Percentiles rank a stretch among this genome's conserved stretches.
These are phyloP conservation scores for Peronospora farinosa DNA, from an alignment of 352 stramenopile species.

Conservation along the genomic window DNA sequence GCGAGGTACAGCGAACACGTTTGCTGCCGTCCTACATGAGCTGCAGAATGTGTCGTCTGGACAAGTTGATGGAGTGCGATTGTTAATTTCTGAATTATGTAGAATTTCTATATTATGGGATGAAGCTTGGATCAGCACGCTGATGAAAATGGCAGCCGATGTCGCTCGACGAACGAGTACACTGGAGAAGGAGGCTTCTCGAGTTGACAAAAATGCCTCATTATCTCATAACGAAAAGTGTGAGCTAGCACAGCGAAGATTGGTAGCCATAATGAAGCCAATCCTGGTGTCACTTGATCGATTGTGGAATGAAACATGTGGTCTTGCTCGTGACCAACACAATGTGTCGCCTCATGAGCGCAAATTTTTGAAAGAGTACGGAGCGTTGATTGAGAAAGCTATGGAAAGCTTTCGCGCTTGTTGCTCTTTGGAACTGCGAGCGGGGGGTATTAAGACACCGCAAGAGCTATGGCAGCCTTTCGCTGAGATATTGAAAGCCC, in stretches of 20 bases:
- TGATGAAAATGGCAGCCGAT: conserved; percentile 71
- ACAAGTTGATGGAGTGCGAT: conserved; percentile 47
- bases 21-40: conserved; percentile 40
- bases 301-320: conserved; percentile 62
- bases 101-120: conserved; percentile 82
- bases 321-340: conserved; percentile 17
- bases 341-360: conserved; percentile 64
- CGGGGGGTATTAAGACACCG: conserved; percentile 8
- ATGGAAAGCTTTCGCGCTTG: conserved; percentile 40
- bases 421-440: conserved; percentile 26
- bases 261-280: conserved; percentile 80
- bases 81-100: conserved; percentile 66
- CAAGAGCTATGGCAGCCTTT: conserved; percentile 62
- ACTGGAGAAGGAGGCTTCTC: conserved; percentile 65
- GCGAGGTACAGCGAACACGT: conserved; percentile 8
- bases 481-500: conserved; percentile 58
- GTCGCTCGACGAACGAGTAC: conserved; percentile 59
- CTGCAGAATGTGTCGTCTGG: conserved; percentile 33
- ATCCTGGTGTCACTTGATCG: conserved; percentile 61
- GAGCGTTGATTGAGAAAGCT: conserved; percentile 39
- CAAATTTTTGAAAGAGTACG: conserved; percentile 64
- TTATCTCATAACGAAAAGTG: conserved; percentile 57
- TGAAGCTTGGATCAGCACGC: conserved; percentile 63
- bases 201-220: conserved; percentile 64
- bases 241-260: conserved; percentile 58